Evolutionary conservation across 2,329 filamentous ascomycete genomes (phyloP), one percentile per base, ranked within the genome.

Genomic region (Alternaria tenuissima): DNA sequence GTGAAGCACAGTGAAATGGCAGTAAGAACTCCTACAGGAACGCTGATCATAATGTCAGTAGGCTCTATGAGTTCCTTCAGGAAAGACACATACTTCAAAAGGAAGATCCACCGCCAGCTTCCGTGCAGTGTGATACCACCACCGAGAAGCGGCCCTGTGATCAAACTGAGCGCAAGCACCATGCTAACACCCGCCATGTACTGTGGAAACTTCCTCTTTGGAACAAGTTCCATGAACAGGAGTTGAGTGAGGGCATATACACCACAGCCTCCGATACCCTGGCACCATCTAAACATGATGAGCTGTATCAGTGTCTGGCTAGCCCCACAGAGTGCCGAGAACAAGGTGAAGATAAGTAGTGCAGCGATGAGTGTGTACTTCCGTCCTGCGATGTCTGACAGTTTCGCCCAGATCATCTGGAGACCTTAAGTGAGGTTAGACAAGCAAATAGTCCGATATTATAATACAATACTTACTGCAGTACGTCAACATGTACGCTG

Each of bases 251-350:
- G 60, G 2, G 74, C 67, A 32, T 71, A 72, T n/a, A 69, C 59
- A n/a, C 76, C 76, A 3, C 70, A 67, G 4, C 69, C 75, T 7
- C 76, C 76, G 28, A 77, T 70, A 30, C 76, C 75, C 63, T 78
- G 75, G 22, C 73, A 65, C 62, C 74, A 71, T 20, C 69, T 69
- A 36, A 77, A 67, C 41, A 76, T 76, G 9, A 76, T 78, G 43
- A 79, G 66, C 61, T 78, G 75, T 4, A 66, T 59, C 38, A 77
- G 46, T 7, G 46, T 66, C 30, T 74, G 72, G 5, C 67, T 63
- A 9, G 67, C 72, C 3, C 74, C 76, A 32, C 76, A 78, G 28
- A 67, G 70, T 30, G 67, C 69, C 1, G 76, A 77, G 49, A 77
- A 78, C 5, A 64, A 67, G 16, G 70, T 69, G 52, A 78, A 69